phyloP scores from a whole-genome alignment of 1,284 basidiomycete species.

The Naganishia sp. region DNA sequence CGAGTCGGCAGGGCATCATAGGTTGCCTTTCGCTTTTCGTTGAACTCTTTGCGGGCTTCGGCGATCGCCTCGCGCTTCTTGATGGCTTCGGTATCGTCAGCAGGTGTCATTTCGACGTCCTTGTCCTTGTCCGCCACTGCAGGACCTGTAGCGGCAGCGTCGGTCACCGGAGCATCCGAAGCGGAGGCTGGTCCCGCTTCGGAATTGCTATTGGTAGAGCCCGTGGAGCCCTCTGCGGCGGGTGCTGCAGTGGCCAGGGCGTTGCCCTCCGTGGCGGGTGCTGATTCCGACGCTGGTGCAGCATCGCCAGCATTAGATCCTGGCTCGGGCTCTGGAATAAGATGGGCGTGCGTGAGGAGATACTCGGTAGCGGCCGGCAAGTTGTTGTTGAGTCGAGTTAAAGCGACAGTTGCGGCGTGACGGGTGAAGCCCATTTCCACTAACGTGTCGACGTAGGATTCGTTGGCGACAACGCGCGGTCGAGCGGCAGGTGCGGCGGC shows the following conservation, averaged over 20 bases:
- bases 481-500: background rate
- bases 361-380: conserved; percentile 86
- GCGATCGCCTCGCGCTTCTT: conserved; percentile 8
- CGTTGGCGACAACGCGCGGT: conserved; percentile 27
- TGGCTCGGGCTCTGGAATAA: conserved; percentile 58
- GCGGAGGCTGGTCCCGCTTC: conserved; percentile 17
- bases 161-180: conserved; percentile 22
- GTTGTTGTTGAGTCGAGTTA: conserved; percentile 84
- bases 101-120: conserved; percentile 23
- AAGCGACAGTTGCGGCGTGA: conserved; percentile 76
- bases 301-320: conserved; percentile 41
- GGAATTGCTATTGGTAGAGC: conserved; percentile 2
- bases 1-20: conserved; percentile 29
- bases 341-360: conserved; percentile 77
- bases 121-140: conserved; percentile 30
- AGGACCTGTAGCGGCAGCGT: conserved; percentile 32
- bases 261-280: conserved; percentile 29
- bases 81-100: background rate
- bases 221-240: conserved; percentile 22
- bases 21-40: conserved; percentile 15
- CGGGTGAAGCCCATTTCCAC: conserved; percentile 97
- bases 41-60: conserved; percentile 20
- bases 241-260: conserved; percentile 33
- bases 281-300: conserved; percentile 40
- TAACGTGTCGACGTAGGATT: conserved; percentile 69